Evolutionary conservation across 192 early-diverging fungal species (phyloP), one percentile per base, ranked within the genome.

Genomic region (Thamnidium elegans): DNA sequence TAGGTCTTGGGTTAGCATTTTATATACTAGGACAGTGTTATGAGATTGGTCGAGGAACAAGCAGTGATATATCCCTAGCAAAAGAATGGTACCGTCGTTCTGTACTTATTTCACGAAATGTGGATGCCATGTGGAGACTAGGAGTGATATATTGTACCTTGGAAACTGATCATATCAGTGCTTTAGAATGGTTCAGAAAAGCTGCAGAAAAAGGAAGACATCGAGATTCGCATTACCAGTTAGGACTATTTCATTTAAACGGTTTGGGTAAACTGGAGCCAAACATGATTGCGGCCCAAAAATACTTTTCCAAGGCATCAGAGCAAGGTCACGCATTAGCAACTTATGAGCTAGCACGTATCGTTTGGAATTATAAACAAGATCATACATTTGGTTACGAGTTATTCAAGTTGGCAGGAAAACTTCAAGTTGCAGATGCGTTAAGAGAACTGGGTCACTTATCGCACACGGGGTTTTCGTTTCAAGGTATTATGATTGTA

Each of bases 1-100:
- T 65, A 55, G 45, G 47, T 39, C 47, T 50, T 43, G 55, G 73
- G 15, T n/a, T 68, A 21, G 45, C 51, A 58, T 62, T 54, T 46
- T 65, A 59, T 50, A 11, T 65, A 56, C 11, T 65, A 8, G 73
- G 63, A 9, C 54, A 63, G 56, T 75, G 73, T 50, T 62, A 75
- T 44, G 73, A 75, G 46, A 44, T 59, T 7, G 73, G 73, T 23
- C 30, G 46, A 62, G 67, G 66, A 0, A 64, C 65, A 1, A 53
- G 36, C 4, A n/a, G 44, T 3, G 44, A 70, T 58, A 5, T 59
- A 3, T 17, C 9, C 8, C 48, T 62, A 23, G 73, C 73, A 20
- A 72, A 39, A 52, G 31, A 58, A 13, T 63, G 42, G n/a, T 72
- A 72, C 26, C 32, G 55, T 42, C 43, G 30, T 3, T 65, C 71